These are phyloP conservation scores for Wallacemonas sp. DNA, from an alignment of 208 protist genomes.

Conservation along the genomic window DNA sequence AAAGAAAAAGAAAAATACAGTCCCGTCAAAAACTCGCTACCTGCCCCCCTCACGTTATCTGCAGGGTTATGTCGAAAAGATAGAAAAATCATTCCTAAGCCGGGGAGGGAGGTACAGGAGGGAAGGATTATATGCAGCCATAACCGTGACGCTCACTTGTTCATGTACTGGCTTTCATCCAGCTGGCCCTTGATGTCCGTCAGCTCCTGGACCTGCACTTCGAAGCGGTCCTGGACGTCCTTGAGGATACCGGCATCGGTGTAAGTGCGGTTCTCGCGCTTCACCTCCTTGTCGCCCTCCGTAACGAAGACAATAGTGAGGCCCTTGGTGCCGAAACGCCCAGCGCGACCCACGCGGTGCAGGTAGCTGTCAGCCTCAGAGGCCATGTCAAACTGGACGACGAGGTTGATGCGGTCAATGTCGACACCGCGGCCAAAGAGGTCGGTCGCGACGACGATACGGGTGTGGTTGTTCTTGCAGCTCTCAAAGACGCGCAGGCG, in stretches of 20 bases:
- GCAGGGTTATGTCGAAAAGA: no score
- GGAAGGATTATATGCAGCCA: no score
- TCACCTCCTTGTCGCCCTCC: conserved; percentile 92
- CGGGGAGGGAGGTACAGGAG: no score
- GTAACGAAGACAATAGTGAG: conserved; percentile 98
- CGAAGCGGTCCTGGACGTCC: conserved; percentile 97
- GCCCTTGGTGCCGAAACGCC: conserved; percentile 99
- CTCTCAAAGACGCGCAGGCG: conserved; percentile 87
- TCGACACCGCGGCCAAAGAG: conserved; percentile 99
- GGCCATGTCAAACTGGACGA: conserved; percentile 99
- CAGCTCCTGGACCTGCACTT: conserved; percentile 96
- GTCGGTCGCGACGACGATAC: conserved; percentile 99
- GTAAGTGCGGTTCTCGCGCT: conserved; percentile 87
- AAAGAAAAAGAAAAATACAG: no score
- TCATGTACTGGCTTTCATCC: conserved; percentile 92
- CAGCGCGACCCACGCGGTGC: conserved; percentile 96
- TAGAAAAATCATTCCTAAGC: no score
- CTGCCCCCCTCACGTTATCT: no score
- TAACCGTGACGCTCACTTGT: conserved; percentile 75
- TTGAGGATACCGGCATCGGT: conserved; percentile 92
- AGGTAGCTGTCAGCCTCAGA: conserved; percentile 97
- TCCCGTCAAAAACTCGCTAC: no score
- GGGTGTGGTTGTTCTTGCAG: conserved; percentile 98
- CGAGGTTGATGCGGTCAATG: conserved; percentile 99
- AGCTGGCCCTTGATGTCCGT: conserved; percentile 92